phyloP scores from a whole-genome alignment of 106 monocot genomes.

The Apostasia shenzhenica region DNA sequence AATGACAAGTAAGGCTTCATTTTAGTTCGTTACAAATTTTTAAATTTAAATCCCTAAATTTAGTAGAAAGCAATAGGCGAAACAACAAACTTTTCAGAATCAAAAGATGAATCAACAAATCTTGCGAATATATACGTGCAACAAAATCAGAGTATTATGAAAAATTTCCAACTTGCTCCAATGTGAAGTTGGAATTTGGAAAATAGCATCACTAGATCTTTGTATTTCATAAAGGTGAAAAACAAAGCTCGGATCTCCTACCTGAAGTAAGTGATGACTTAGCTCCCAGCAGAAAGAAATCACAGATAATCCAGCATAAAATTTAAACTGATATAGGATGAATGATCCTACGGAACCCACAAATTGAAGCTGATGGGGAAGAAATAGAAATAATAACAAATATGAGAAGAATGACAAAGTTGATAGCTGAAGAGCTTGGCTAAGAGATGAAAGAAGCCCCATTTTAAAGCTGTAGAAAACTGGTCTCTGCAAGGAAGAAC shows the following conservation, averaged over 20 bases:
- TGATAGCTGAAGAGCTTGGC: conserved; percentile 60
- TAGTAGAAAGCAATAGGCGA: too few relatives aligned
- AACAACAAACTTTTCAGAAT: too few relatives aligned
- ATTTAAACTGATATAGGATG: conserved; percentile 39
- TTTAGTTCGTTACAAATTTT: not conserved
- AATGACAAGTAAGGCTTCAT: not conserved
- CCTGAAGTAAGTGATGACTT: conserved; percentile 82
- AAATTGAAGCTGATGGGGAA: conserved; percentile 38
- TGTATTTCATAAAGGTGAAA: not conserved
- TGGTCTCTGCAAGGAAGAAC: conserved; percentile 64
- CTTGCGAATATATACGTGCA: too few relatives aligned
- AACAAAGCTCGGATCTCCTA: conserved; percentile 2
- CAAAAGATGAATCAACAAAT: too few relatives aligned
- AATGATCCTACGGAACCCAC: conserved; percentile 27
- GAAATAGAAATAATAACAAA: conserved; percentile 31
- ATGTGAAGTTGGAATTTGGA: too few relatives aligned
- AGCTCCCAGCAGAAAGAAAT: conserved; percentile 86
- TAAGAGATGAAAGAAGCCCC: conserved; percentile 47
- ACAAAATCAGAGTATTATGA: too few relatives aligned
- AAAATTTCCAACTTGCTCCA: too few relatives aligned
- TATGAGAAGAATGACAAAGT: conserved; percentile 44
- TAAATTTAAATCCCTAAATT: not conserved
- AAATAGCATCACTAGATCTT: too few relatives aligned
- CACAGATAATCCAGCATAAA: conserved; percentile 38
- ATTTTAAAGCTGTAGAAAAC: conserved; percentile 92